Evolutionary conservation across 768 basidiomycete species (phyloP), one percentile per base, ranked within the genome.

Genomic region (Trametes coccinea): DNA sequence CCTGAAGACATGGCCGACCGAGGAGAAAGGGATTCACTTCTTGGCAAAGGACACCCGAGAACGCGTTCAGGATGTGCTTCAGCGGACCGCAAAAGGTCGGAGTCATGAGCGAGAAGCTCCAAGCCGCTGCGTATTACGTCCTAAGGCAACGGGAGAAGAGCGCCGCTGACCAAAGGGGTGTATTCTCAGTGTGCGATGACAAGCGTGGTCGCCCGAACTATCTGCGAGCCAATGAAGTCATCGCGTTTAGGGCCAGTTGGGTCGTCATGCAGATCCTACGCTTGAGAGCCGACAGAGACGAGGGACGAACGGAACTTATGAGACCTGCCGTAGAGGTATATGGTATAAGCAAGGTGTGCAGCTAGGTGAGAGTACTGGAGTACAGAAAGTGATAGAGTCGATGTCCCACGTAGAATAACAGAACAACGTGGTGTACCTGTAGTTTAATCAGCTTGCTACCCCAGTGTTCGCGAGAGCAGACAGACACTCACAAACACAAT

Each of bases 91-190:
- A 29, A 47, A 30, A 29, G 29, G n/a, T 27, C 22, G 47, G 9
- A 29, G 47, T 30, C 11, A 30, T 5, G 10, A 9, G 30, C 30
- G 22, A 30, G 29, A 48, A 10, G 47, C 10, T 22, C 27, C 27
- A 53, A 40, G 34, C 29, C 41, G 49, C 40, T 43, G 48, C 56
- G 40, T 51, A 58, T 58, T 58, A 58, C 56, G 56, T 58, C 56
- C 37, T 27, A 41, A 7, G 40, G 10, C 9, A 46, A 22, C 49
- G 56, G 40, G 30, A 51, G 56, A 58, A 58, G 56, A 22, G 49
- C 39, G 56, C 55, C 29, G 56, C 56, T 29, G 22, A 51, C 49
- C 7, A 40, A 34, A 39, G 50, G 29, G 8, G 16, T 43, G 39
- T 6, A 14, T 33, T 41, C 37, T 49, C 22, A 34, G 56, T 44